phyloP scores from a whole-genome alignment of 352 stramenopile genomes.

The Pythium biforme region DNA sequence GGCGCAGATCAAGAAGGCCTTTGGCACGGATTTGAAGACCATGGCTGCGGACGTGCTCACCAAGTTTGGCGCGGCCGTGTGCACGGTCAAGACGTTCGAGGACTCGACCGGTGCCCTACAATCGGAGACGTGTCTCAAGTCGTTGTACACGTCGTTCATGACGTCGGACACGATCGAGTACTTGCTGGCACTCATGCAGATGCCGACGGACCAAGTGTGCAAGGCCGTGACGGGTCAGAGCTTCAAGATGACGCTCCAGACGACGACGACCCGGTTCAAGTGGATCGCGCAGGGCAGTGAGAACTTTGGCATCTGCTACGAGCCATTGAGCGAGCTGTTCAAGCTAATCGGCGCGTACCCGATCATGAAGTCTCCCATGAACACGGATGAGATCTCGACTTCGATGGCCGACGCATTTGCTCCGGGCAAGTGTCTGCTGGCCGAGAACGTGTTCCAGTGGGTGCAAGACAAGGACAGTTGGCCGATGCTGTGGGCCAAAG shows the following conservation, averaged over 20 bases:
- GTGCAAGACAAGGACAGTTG: conserved; percentile 19
- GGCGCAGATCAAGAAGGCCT: conserved; percentile 32
- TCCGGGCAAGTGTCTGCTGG: conserved; percentile 34
- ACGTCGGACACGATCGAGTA: conserved; percentile 5
- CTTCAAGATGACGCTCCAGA: conserved; percentile 41
- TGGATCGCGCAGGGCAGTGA: conserved; percentile 30
- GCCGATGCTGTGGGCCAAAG: conserved; percentile 26
- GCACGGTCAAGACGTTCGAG: conserved; percentile 38
- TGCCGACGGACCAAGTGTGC: conserved; percentile 53
- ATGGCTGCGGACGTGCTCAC: conserved; percentile 32
- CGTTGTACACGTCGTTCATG: conserved; percentile 29
- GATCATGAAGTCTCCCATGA: conserved; percentile 28
- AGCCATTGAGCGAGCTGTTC: conserved; percentile 25
- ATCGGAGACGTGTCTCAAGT: conserved; percentile 40
- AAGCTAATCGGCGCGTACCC: conserved; percentile 33
- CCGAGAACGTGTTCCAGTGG: conserved; percentile 30
- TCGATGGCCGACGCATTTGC: conserved; percentile 42
- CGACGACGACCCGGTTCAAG: conserved; percentile 22
- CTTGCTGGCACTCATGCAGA: conserved; percentile 28
- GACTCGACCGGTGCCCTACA: conserved; percentile 22
- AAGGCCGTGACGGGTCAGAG: conserved; percentile 34
- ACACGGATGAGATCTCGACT: conserved; percentile 14
- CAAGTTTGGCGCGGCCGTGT: conserved; percentile 30
- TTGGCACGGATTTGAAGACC: conserved; percentile 34
- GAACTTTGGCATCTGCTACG: conserved; percentile 43